A percentile compares a stretch with the other conserved stretches of the same genome.
Conservation (phyloP, 192 early-diverging fungal genomes). For the Umbelopsis ramanniana region DNA sequence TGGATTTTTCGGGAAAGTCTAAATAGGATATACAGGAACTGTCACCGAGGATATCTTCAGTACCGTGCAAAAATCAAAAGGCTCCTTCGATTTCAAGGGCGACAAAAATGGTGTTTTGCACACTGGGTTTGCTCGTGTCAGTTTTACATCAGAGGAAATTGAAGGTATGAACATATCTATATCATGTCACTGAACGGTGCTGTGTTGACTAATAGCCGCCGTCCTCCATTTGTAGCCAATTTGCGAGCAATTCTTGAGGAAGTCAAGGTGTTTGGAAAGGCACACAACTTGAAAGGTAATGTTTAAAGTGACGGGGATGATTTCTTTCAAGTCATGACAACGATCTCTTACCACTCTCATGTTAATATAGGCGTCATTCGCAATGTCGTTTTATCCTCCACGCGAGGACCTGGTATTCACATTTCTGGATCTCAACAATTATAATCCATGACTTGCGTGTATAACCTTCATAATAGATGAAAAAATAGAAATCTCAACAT, state of each 20-base stretch:
- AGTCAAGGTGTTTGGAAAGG: slow-evolving; percentile 60
- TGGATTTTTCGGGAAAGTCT: slow-evolving; percentile 14
- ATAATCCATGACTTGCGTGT: neutral
- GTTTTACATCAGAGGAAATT: slow-evolving; percentile 38
- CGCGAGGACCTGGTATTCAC: slow-evolving; percentile 70
- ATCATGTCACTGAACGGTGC: no score
- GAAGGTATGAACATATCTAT: slow-evolving; percentile 13
- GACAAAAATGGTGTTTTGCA: slow-evolving; percentile 78
- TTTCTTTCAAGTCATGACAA: neutral
- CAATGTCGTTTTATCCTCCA: slow-evolving; percentile 68
- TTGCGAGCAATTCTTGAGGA: slow-evolving; percentile 62
- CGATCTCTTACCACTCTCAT: neutral
- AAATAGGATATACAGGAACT: slow-evolving; percentile 44
- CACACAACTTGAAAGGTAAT: slow-evolving; percentile 55
- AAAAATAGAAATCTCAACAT: no score
- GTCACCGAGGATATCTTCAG: slow-evolving; percentile 78
- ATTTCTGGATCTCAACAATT: slow-evolving; percentile 44
- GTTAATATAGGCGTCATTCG: slow-evolving; percentile 52
- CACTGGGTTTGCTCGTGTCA: slow-evolving; percentile 36
- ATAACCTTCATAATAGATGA: no score
- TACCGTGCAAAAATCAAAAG: slow-evolving; percentile 65
- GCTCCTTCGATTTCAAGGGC: slow-evolving; percentile 75
- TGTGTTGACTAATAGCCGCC: no score
- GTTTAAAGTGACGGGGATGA: neutral
- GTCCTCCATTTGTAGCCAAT: slow-evolving; percentile 45